Percentiles rank a stretch among this genome's conserved stretches.
These are phyloP conservation scores for Orbilia ellipsospora DNA, from an alignment of 2,329 filamentous ascomycete genomes.

Conservation along the genomic window DNA sequence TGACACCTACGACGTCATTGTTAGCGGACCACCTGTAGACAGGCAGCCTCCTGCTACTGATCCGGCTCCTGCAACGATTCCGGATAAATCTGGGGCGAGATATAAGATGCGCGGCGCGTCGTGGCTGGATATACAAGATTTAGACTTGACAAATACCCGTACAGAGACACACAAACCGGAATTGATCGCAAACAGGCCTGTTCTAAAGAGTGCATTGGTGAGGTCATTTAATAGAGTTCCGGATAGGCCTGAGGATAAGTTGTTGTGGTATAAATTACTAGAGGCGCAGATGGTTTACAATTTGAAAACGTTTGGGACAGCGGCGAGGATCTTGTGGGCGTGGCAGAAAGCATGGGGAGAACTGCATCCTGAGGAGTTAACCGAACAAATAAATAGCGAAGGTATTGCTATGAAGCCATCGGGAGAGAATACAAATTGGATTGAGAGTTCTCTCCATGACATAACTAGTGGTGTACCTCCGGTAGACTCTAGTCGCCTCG, in stretches of 20 bases:
- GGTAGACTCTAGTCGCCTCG: too few species aligned
- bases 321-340: slow-evolving; percentile 28
- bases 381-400: too few species aligned
- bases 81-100: not conserved
- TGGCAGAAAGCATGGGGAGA: slow-evolving; percentile 17
- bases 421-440: too few species aligned
- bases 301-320: slow-evolving; percentile 13
- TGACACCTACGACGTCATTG: slow-evolving; percentile 4
- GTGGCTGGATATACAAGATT: not conserved
- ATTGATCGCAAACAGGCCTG: not conserved
- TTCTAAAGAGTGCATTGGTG: not conserved
- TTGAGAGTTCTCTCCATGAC: too few species aligned
- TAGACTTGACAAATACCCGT: not conserved
- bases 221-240: slow-evolving; percentile 15
- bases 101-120: not conserved
- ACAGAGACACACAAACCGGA: not conserved
- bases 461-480: too few species aligned
- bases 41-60: not conserved
- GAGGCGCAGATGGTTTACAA: slow-evolving; percentile 28
- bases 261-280: slow-evolving; percentile 16
- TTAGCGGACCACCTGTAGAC: not conserved
- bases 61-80: not conserved
- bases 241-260: slow-evolving; percentile 6
- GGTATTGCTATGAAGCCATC: too few species aligned
- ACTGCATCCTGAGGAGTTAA: too few species aligned